Percentiles rank a stretch among this genome's conserved stretches.
These are phyloP conservation scores for Dendrocalamus sinicus DNA, from an alignment of 176 grass and related monocot genomes.

Conservation along the genomic window DNA sequence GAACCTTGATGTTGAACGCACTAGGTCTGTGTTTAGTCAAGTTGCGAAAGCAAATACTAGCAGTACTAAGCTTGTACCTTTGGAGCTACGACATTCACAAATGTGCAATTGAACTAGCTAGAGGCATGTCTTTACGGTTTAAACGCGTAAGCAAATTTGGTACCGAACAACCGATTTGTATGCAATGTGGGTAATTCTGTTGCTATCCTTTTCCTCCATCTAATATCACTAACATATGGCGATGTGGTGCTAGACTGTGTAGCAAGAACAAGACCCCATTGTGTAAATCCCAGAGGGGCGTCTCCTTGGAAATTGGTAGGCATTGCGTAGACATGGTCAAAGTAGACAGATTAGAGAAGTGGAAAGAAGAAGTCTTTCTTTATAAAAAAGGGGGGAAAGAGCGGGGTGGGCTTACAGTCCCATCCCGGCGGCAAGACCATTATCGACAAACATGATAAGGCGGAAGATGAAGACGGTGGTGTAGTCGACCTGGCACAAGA, in stretches of 20 bases:
- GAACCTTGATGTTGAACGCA: neutral
- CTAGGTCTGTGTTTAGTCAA: neutral
- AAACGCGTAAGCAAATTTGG: neutral
- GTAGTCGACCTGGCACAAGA: conserved; percentile 74
- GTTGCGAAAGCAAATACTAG: neutral
- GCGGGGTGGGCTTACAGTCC: conserved; percentile 70
- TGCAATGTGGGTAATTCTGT: neutral
- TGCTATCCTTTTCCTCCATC: neutral
- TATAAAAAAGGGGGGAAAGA: neutral
- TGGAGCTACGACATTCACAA: neutral
- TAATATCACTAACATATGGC: neutral
- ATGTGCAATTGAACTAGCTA: neutral
- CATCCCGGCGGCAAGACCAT: conserved; percentile 88
- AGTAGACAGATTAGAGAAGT: neutral
- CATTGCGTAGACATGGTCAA: neutral
- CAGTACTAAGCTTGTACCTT: neutral
- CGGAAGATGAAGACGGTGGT: conserved; percentile 94
- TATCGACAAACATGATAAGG: conserved; percentile 94
- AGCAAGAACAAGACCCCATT: neutral
- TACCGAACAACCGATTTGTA: neutral
- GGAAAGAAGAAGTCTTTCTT: neutral
- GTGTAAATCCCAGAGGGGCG: neutral
- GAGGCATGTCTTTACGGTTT: neutral
- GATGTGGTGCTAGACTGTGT: neutral
- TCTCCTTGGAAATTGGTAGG: neutral